Evolutionary conservation across 768 basidiomycete genomes (phyloP).

Genomic region (Lactifluus rugatus): DNA sequence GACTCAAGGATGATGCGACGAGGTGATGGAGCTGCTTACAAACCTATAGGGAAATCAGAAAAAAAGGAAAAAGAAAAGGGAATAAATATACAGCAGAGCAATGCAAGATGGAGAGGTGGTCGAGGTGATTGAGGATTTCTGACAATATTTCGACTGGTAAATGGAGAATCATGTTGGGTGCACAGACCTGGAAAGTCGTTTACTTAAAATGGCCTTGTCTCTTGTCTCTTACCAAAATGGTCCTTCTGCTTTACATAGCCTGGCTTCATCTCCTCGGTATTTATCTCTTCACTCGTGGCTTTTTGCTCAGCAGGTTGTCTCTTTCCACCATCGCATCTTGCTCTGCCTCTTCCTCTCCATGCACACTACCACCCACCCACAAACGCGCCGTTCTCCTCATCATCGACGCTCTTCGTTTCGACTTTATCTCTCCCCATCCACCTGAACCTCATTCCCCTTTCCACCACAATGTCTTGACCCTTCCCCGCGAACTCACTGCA

Average conservation of each 20-base stretch:
- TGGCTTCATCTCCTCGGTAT: constrained; percentile 68
- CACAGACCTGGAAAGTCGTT: no score
- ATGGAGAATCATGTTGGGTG: constrained; percentile 10
- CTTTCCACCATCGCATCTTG: constrained; percentile 48
- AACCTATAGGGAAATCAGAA: constrained; percentile 15
- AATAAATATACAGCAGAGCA: neutral
- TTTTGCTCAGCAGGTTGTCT: constrained; percentile 73
- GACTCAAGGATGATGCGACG: constrained; percentile 21
- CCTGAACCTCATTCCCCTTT: constrained; percentile 51
- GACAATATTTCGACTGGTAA: constrained; percentile 14
- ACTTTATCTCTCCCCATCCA: constrained; percentile 74
- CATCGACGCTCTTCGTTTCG: constrained; percentile 89
- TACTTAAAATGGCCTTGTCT: no score
- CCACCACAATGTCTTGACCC: constrained; percentile 74
- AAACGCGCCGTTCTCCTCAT: constrained; percentile 74
- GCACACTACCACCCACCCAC: constrained; percentile 56
- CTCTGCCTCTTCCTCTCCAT: constrained; percentile 24
- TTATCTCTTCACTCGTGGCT: constrained; percentile 86
- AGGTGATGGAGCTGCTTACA: constrained; percentile 20
- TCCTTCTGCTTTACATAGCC: constrained; percentile 43
- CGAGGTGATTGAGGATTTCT: constrained; percentile 1
- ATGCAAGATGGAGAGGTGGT: neutral
- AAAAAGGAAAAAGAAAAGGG: neutral
- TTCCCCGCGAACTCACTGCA: constrained; percentile 64
- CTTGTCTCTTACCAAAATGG: neutral